These are phyloP conservation scores for Cicer yamashitae DNA, from an alignment of 306 rosid species.

Conservation along the genomic window DNA sequence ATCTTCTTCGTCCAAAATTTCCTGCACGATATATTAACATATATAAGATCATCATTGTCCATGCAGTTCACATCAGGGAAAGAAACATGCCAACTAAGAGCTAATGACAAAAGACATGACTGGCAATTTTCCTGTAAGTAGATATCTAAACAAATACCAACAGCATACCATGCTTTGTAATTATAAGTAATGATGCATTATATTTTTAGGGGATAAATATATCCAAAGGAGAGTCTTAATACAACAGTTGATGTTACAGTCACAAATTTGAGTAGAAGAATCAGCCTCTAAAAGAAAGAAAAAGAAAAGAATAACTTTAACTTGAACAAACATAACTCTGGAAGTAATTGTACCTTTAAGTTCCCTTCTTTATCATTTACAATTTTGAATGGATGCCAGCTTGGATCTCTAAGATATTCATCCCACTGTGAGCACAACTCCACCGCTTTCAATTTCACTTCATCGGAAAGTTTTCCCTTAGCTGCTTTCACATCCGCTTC, in stretches of 20 bases:
- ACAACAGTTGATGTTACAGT: background rate
- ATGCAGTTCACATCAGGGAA: background rate
- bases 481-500: slow-evolving; percentile 54
- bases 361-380: slow-evolving; percentile 44
- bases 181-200: background rate
- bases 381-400: slow-evolving; percentile 83
- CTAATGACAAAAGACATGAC: background rate
- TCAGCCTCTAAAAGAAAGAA: background rate
- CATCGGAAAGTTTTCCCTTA: slow-evolving; percentile 28
- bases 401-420: slow-evolving; percentile 65
- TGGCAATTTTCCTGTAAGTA: background rate
- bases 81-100: background rate
- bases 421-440: slow-evolving; percentile 68
- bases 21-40: slow-evolving; percentile 54
- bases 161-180: background rate
- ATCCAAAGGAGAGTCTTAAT: background rate
- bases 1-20: slow-evolving; percentile 64
- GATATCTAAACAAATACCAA: background rate
- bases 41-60: slow-evolving; percentile 11
- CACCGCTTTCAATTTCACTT: slow-evolving; percentile 48
- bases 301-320: background rate
- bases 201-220: slow-evolving; percentile 5
- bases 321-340: slow-evolving; percentile 2
- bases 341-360: slow-evolving; percentile 41
- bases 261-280: background rate